phyloP scores from a whole-genome alignment of 345 rosid genomes.

The Eucalyptus fibrosa region DNA sequence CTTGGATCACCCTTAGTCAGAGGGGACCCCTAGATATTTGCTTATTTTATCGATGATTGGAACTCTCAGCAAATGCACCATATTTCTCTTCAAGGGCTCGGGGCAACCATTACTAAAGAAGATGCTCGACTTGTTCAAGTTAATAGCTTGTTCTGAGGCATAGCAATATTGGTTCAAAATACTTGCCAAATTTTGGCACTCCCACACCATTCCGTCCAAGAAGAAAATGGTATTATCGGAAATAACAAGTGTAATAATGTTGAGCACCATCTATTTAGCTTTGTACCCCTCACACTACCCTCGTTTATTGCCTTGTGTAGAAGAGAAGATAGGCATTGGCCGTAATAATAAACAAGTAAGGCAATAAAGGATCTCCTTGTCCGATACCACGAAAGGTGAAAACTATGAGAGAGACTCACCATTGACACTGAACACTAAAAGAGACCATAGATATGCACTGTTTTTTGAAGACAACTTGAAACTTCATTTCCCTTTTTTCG shows the following conservation, averaged over 20 bases:
- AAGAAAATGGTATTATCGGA: background rate
- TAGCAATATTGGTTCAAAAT: background rate
- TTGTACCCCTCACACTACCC: background rate
- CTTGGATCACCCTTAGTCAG: too few relatives aligned
- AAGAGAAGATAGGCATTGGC: background rate
- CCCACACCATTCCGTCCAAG: too few relatives aligned
- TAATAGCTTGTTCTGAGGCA: background rate
- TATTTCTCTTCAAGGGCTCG: too few relatives aligned
- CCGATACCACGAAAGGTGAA: fast-evolving
- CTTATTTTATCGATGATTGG: too few relatives aligned
- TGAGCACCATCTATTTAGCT: background rate
- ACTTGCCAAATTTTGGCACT: background rate
- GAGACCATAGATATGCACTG: background rate
- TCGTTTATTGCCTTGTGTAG: background rate
- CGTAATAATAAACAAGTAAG: background rate
- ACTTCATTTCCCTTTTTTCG: too few relatives aligned
- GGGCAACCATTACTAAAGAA: too few relatives aligned
- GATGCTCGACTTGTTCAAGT: too few relatives aligned
- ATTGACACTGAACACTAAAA: background rate
- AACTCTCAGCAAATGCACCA: too few relatives aligned
- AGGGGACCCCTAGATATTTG: too few relatives aligned
- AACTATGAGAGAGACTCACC: background rate
- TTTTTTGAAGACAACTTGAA: background rate
- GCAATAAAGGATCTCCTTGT: background rate
- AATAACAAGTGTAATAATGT: background rate